phyloP scores from a whole-genome alignment of 1,139 yeast species.

The Casaregolazyma lundiana region DNA sequence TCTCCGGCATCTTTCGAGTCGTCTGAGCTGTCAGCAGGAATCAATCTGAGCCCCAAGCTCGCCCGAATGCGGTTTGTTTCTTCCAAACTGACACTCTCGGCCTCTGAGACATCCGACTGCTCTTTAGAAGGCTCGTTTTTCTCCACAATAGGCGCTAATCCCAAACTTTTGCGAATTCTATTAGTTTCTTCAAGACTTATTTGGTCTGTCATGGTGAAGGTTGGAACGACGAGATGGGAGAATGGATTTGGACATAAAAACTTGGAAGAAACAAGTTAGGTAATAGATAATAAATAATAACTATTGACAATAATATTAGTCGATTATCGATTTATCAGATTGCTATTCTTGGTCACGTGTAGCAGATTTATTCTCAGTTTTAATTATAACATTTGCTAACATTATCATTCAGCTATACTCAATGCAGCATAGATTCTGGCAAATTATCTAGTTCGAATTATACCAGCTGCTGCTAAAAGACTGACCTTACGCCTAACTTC shows the following conservation, averaged over 20 bases:
- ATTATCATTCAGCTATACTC: too few relatives aligned
- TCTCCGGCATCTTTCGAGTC: slow-evolving; percentile 28
- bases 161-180: slow-evolving; percentile 31
- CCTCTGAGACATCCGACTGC: slow-evolving; percentile 3
- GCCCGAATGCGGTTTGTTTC: slow-evolving; percentile 36
- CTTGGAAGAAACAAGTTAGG: not conserved
- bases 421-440: too few relatives aligned
- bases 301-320: too few relatives aligned
- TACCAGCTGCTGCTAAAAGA: slow-evolving; percentile 92
- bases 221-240: not conserved
- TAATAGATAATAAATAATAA: too few relatives aligned
- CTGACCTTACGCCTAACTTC: slow-evolving; percentile 85
- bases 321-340: too few relatives aligned
- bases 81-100: slow-evolving; percentile 27
- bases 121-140: slow-evolving; percentile 2
- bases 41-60: slow-evolving; percentile 35
- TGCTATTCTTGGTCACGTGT: too few relatives aligned
- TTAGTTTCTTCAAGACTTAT: slow-evolving; percentile 35
- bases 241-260: not conserved
- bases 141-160: slow-evolving; percentile 32
- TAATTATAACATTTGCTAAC: too few relatives aligned
- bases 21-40: slow-evolving; percentile 20
- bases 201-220: slow-evolving; percentile 9
- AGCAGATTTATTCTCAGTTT: too few relatives aligned
- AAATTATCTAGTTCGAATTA: slow-evolving; percentile 78